Conservation (phyloP, 768 basidiomycete species). For the Chalciporus pseudorubinellus region DNA sequence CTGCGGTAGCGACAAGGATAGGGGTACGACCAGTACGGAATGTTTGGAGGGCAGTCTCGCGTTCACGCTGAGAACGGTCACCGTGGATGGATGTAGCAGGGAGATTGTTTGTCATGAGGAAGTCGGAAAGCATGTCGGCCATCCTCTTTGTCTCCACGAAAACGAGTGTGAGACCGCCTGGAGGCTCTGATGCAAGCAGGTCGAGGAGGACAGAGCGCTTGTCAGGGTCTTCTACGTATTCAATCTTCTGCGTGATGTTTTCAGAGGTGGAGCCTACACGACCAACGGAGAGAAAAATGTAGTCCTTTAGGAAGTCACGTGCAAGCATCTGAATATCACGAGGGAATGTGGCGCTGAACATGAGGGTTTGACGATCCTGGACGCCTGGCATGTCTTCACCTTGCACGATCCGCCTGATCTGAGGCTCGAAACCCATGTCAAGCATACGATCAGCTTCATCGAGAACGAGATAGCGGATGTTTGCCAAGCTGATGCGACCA, state of each 20-base stretch:
- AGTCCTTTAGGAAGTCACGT: slow-evolving; percentile 95
- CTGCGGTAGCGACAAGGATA: slow-evolving; percentile 96
- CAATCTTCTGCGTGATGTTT: slow-evolving; percentile 99
- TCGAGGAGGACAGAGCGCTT: slow-evolving; percentile 97
- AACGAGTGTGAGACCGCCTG: slow-evolving; percentile 82
- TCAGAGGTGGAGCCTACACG: slow-evolving; percentile 98
- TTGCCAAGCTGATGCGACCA: slow-evolving; percentile 92
- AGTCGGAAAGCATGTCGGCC: slow-evolving; percentile 98
- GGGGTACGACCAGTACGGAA: slow-evolving; percentile 96
- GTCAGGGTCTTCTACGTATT: slow-evolving; percentile 96
- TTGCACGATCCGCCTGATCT: slow-evolving; percentile 97
- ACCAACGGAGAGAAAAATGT: slow-evolving; percentile 97
- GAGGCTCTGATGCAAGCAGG: slow-evolving; percentile 73
- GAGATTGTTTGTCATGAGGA: slow-evolving; percentile 78
- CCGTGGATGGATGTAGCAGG: slow-evolving; percentile 97
- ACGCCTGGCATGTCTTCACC: slow-evolving; percentile 98
- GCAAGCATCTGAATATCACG: slow-evolving; percentile 97
- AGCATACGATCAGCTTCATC: slow-evolving; percentile 99
- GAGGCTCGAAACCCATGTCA: slow-evolving; percentile 99
- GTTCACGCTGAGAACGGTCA: slow-evolving; percentile 96
- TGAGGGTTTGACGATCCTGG: slow-evolving; percentile 91
- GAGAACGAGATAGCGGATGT: slow-evolving; percentile 96
- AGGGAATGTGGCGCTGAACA: slow-evolving; percentile 99
- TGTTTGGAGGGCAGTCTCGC: slow-evolving; percentile 91
- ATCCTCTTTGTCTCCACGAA: slow-evolving; percentile 99